Evolutionary conservation across 257 asterid species (phyloP).

Genomic region (Mentha longifolia): DNA sequence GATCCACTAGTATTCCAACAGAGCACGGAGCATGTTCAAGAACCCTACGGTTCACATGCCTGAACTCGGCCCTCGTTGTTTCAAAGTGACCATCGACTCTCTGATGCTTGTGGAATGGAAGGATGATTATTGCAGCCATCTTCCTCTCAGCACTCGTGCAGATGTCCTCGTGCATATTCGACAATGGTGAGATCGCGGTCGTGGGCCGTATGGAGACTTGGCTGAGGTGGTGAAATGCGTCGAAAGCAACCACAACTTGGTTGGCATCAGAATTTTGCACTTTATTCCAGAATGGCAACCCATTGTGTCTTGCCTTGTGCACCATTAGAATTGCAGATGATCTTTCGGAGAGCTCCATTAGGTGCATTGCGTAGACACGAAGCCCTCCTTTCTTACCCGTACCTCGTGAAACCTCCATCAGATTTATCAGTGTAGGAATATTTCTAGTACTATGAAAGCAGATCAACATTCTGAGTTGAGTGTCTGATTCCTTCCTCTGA

Average conservation of each 20-base stretch:
- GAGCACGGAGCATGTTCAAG: conserved; percentile 71
- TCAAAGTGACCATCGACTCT: conserved; percentile 68
- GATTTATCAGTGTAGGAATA: conserved; percentile 63
- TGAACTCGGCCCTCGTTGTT: conserved; percentile 55
- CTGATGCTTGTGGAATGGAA: conserved; percentile 71
- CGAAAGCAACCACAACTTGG: conserved; percentile 66
- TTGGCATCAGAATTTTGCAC: conserved; percentile 34
- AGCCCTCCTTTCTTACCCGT: conserved; percentile 61
- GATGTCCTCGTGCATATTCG: conserved; percentile 72
- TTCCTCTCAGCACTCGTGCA: conserved; percentile 56
- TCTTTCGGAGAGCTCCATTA: conserved; percentile 78
- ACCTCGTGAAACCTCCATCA: conserved; percentile 75
- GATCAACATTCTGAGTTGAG: conserved; percentile 56
- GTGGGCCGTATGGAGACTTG: conserved; percentile 69
- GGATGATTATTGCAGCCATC: conserved; percentile 57
- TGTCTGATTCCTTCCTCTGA: conserved; percentile 49
- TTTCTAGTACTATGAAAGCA: conserved; percentile 64
- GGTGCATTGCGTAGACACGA: conserved; percentile 74
- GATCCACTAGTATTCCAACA: conserved; percentile 64
- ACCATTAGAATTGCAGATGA: conserved; percentile 76
- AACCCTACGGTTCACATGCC: conserved; percentile 63
- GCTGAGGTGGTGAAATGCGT: conserved; percentile 70
- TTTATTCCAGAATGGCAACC: conserved; percentile 73
- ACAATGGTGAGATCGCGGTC: conserved; percentile 63
- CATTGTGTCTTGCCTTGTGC: conserved; percentile 67